A percentile compares a stretch with the other conserved stretches of the same genome.
Evolutionary conservation across 2,329 filamentous ascomycete species (phyloP).

Genomic region (Diaporthe caulivora): DNA sequence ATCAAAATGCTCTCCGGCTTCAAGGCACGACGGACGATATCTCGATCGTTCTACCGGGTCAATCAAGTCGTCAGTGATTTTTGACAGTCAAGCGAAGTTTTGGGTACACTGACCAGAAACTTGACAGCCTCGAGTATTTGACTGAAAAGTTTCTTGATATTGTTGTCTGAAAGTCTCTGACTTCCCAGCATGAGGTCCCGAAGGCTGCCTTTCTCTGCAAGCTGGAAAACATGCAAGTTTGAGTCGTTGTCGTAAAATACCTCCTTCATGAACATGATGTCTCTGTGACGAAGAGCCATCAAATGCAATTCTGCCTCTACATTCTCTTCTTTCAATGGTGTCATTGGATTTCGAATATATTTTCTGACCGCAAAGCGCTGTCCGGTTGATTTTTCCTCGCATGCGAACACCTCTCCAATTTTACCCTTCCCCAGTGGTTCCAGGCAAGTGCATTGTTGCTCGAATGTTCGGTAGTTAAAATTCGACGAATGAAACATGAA

Average conservation of each 20-base stretch:
- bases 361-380: constrained; percentile 91
- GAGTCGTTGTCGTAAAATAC: constrained; percentile 92
- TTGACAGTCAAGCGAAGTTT: background rate
- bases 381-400: constrained; percentile 85
- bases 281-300: constrained; percentile 96
- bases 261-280: constrained; percentile 92
- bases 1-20: constrained; percentile 97
- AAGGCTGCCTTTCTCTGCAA: background rate
- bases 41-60: background rate
- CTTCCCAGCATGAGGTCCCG: background rate
- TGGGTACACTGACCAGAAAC: background rate
- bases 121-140: background rate
- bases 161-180: background rate
- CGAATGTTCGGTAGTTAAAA: constrained; percentile 78
- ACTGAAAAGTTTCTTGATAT: background rate
- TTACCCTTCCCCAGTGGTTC: constrained; percentile 93
- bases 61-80: too few relatives aligned
- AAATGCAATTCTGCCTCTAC: constrained; percentile 98
- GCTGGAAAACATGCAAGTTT: constrained; percentile 73
- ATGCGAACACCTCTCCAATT: constrained; percentile 96
- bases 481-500: constrained; percentile 92
- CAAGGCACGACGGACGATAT: constrained; percentile 75
- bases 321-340: constrained; percentile 84
- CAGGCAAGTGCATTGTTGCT: constrained; percentile 85
- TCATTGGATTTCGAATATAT: constrained; percentile 82